Conservation (phyloP, 1,139 yeast genomes). For the Magnusiomyces clavatus region DNA sequence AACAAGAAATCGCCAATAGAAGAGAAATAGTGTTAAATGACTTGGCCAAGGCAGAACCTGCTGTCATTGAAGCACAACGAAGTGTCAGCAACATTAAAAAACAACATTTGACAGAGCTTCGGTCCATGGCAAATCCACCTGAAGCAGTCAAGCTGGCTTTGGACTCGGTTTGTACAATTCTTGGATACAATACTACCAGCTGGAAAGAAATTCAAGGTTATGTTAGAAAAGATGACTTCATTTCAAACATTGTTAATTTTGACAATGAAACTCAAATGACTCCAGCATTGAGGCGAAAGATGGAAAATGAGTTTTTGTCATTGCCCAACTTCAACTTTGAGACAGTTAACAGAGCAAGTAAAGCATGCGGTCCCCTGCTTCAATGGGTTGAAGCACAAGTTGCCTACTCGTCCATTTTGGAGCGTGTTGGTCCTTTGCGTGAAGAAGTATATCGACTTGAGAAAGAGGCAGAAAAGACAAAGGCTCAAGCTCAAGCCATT, state of each 20-base stretch:
- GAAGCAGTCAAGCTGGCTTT: constrained; percentile 75
- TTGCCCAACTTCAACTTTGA: constrained; percentile 62
- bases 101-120: constrained; percentile 80
- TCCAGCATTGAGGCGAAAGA: constrained; percentile 42
- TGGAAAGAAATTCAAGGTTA: constrained; percentile 87
- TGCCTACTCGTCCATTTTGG: constrained; percentile 58
- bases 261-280: constrained; percentile 57
- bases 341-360: constrained; percentile 79
- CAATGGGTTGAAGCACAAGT: constrained; percentile 91
- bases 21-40: constrained; percentile 51
- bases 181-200: constrained; percentile 59
- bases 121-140: constrained; percentile 91
- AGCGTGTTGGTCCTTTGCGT: constrained; percentile 66
- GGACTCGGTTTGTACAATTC: constrained; percentile 77
- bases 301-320: constrained; percentile 55
- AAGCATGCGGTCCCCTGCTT: constrained; percentile 88
- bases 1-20: constrained; percentile 50
- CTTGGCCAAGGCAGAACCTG: constrained; percentile 72
- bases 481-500: constrained; percentile 56
- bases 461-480: constrained; percentile 51
- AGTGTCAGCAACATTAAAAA: constrained; percentile 90
- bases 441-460: constrained; percentile 59
- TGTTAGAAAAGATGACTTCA: constrained; percentile 80
- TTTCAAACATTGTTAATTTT: constrained; percentile 70
- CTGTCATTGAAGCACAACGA: constrained; percentile 71